A percentile compares a stretch with the other conserved stretches of the same genome.
Conservation (phyloP, 768 basidiomycete genomes). For the Coprinopsis cinerea region DNA sequence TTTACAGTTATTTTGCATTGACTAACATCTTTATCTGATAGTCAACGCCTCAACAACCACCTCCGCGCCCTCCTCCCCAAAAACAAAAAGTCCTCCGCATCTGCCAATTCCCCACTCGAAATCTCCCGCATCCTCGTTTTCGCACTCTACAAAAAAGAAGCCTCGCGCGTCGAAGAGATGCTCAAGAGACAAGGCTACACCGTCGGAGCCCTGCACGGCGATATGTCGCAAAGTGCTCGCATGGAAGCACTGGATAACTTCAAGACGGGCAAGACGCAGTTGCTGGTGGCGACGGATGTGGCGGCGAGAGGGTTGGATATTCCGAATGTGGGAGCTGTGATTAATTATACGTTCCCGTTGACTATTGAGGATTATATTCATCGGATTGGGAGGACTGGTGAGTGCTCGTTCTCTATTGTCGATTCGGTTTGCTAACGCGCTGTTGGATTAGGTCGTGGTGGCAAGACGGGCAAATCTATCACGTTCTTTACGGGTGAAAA, state of each 20-base stretch:
- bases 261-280: constrained; percentile 67
- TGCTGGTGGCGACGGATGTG: constrained; percentile 96
- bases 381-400: constrained; percentile 85
- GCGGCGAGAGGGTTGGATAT: constrained; percentile 97
- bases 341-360: constrained; percentile 97
- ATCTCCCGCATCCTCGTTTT: constrained; percentile 81
- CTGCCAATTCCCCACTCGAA: constrained; percentile 21
- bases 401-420: constrained; percentile 16
- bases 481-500: constrained; percentile 94
- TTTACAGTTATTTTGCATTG: not conserved
- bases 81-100: constrained; percentile 15
- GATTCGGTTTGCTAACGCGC: not conserved
- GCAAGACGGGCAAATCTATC: constrained; percentile 83
- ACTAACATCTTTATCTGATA: constrained; percentile 20
- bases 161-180: constrained; percentile 80
- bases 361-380: constrained; percentile 93
- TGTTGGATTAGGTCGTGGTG: constrained; percentile 67
- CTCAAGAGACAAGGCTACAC: constrained; percentile 68
- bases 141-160: constrained; percentile 97
- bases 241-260: constrained; percentile 85
- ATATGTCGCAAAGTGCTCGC: constrained; percentile 80
- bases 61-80: constrained; percentile 55
- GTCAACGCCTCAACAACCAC: constrained; percentile 53
- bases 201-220: constrained; percentile 84
- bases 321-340: constrained; percentile 87